Percentiles rank a stretch among this genome's conserved stretches.
phyloP scores from a whole-genome alignment of 75 land plant species.

The Pseudotsuga menziesii region DNA sequence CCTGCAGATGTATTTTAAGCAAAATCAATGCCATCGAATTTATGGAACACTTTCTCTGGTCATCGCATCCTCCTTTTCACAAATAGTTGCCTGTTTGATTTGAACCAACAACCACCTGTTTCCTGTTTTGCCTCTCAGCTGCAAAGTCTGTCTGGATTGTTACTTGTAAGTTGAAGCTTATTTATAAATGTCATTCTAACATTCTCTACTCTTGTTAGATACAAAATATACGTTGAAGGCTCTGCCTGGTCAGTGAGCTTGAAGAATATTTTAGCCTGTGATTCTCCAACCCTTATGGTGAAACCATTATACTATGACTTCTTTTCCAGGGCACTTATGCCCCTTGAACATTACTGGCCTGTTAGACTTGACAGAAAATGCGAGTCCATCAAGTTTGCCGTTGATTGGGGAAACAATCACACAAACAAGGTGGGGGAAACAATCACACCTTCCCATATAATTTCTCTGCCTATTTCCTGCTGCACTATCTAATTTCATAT shows the following conservation, averaged over 20 bases:
- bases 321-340: conserved; percentile 41
- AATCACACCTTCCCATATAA: no score
- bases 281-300: conserved; percentile 42
- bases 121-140: no score
- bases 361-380: conserved; percentile 30
- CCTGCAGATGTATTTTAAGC: no score
- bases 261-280: conserved; percentile 68
- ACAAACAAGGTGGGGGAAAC: conserved; percentile 32
- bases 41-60: no score
- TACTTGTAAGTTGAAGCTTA: no score
- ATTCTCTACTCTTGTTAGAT: conserved; percentile 23
- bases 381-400: conserved; percentile 46
- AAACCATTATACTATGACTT: conserved; percentile 50
- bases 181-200: no score
- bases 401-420: conserved; percentile 65
- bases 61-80: no score
- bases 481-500: no score
- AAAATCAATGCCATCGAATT: no score
- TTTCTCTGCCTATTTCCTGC: not conserved
- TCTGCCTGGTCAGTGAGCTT: conserved; percentile 71
- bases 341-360: conserved; percentile 60
- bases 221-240: conserved; percentile 67
- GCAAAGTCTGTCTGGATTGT: no score
- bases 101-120: no score
- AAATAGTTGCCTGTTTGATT: no score